Percentiles rank a stretch among this genome's conserved stretches.
These are phyloP conservation scores for Parathielavia hyrcaniae DNA, from an alignment of 495 filamentous ascomycete species.

Conservation along the genomic window DNA sequence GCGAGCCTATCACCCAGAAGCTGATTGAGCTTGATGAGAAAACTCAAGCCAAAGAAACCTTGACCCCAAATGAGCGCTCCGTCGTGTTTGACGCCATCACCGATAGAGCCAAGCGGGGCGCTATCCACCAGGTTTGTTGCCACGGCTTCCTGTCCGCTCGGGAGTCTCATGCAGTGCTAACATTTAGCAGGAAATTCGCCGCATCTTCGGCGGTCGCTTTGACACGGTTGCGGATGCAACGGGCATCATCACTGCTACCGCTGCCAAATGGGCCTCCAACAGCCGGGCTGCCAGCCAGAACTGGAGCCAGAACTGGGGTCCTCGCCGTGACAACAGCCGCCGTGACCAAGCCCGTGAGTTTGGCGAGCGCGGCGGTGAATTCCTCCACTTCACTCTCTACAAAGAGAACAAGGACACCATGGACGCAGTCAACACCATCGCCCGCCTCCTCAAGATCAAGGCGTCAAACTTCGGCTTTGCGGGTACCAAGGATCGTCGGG, in stretches of 20 bases:
- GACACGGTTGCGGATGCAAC: conserved; percentile 28
- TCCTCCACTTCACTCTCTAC: conserved; percentile 88
- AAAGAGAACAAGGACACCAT: conserved; percentile 99
- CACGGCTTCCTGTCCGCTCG: not conserved
- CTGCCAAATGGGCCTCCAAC: conserved; percentile 19
- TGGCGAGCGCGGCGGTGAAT: conserved; percentile 57
- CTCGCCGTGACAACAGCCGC: conserved; percentile 28
- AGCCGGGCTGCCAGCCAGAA: conserved; percentile 16
- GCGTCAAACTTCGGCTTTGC: conserved; percentile 72
- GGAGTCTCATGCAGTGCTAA: conserved; percentile 10
- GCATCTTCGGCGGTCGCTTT: conserved; percentile 34
- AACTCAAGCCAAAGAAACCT: conserved; percentile 25
- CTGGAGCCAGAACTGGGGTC: conserved; percentile 22
- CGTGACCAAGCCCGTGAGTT: conserved; percentile 22
- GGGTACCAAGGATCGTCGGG: conserved; percentile 90
- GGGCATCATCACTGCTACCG: conserved; percentile 35
- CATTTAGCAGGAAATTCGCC: conserved; percentile 38
- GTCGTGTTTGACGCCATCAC: conserved; percentile 33
- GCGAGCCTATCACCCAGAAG: conserved; percentile 28
- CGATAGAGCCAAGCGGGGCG: conserved; percentile 36
- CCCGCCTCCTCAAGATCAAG: conserved; percentile 59
- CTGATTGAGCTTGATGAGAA: conserved; percentile 33
- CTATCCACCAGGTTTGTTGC: conserved; percentile 36
- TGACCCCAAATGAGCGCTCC: conserved; percentile 19
- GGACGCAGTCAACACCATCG: conserved; percentile 73